Evolutionary conservation across 2,329 filamentous ascomycete species (phyloP), one percentile per base, ranked within the genome.

Genomic region (Aspergillus arachidicola): DNA sequence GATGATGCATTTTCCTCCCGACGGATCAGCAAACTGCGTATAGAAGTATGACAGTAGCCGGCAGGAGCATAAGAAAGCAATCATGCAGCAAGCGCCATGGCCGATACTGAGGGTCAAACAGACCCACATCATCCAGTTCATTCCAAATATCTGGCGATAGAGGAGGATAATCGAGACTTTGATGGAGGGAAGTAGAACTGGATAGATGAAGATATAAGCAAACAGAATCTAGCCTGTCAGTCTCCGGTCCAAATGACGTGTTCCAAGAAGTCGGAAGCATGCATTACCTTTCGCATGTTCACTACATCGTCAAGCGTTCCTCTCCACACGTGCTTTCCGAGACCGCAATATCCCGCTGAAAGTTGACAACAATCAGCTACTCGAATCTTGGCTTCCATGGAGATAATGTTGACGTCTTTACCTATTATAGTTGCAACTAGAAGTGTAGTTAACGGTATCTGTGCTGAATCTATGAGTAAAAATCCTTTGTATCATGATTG

Each of bases 81-180:
- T 50, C 9, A 23, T 46, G 28, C 43, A 58, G 43, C 30, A 58
- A 16, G 30, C 56, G 12, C 23, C 38, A 6, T 32, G 21, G 6
- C 56, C 41, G n/a, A 58, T 23, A 21, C 30, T 43, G 14, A 23
- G 32, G 1, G 38, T 14, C 12, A 48, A 4, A 1, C 45, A 48
- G 23, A 48, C 12, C 23, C 45, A 48, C 45, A 28, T 48, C 12
- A 26, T 14, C 45, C 45, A 48, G 14, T 48, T 48, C 23, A 48
- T 50, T 28, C 46, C 56, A 28, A 58, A 58, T n/a, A 58, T 58
- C 6, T 43, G 41, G 6, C 56, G 56, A 38, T 58, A 58, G 26
- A 58, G 38, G 32, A 58, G 56, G 41, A 38, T 43, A 10, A 50
- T 43, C 28, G 56, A 58, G 14, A 58, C 16, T 48, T 50, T 58